phyloP scores from a whole-genome alignment of 441 rosid species.

The Isatis lusitanica region DNA sequence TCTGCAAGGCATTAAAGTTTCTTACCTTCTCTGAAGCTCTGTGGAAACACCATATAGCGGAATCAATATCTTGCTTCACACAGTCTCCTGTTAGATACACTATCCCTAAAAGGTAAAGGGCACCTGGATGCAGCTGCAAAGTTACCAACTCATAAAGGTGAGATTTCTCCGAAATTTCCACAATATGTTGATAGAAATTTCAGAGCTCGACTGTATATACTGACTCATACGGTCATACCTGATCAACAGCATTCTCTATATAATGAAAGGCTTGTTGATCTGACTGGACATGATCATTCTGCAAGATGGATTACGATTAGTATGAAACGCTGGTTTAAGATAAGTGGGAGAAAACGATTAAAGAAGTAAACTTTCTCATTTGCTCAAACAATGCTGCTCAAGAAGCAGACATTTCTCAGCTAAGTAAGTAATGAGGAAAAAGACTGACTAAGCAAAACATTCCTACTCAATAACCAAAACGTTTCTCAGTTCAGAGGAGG shows the following conservation, averaged over 20 bases:
- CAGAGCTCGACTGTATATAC: not conserved
- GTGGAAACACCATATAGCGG: conserved; percentile 95
- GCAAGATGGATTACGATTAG: conserved; percentile 9
- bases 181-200: not conserved
- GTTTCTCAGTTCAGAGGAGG: not conserved
- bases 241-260: conserved; percentile 90
- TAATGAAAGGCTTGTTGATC: conserved; percentile 91
- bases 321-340: not conserved
- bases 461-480: no score
- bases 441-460: no score
- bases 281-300: conserved; percentile 78
- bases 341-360: not conserved
- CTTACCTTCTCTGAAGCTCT: conserved; percentile 81
- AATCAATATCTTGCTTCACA: conserved; percentile 82
- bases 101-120: conserved; percentile 86
- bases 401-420: not conserved
- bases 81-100: conserved; percentile 90
- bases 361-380: not conserved
- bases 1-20: not conserved
- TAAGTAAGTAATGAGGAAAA: no score
- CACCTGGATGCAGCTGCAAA: conserved; percentile 86
- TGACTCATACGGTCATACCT: conserved; percentile 63
- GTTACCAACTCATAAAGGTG: conserved; percentile 28
- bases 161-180: conserved; percentile 21
- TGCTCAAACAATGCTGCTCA: no score